Evolutionary conservation across 495 filamentous ascomycete species (phyloP), one percentile per base, ranked within the genome.

Genomic region (Collariella sp.): DNA sequence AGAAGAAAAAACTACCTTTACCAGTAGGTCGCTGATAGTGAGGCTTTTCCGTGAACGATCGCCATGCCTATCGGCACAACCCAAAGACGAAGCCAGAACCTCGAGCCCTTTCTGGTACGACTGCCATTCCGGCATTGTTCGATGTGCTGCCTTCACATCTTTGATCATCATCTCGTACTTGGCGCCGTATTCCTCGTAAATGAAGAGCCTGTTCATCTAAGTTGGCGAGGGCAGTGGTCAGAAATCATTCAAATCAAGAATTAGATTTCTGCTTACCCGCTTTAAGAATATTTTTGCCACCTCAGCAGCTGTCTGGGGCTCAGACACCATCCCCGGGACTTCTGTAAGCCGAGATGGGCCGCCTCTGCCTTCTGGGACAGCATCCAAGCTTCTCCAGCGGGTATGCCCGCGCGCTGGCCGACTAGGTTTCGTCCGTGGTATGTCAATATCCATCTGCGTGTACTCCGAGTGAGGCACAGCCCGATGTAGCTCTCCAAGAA

Each of bases 31-130:
- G 56, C 82, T 82, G 58, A 95, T 77, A 1, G 83, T 85, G 56
- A 96, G 70, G 3, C 86, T 83, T 59, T 86, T 93, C 59, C 81
- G 86, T 15, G 79, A 75, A 48, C 82, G 76, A 13, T 81, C 77
- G 36, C 75, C 71, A 38, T 80, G 76, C 57, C 76, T 81, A 52
- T 90, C 84, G 9, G 80, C 78, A 0, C 91, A 86, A 16, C 81
- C 77, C 9, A 94, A 69, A 4, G 88, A 85, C 43, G 84, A 84
- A 7, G 87, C 85, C 43, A 97, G 68, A 16, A 87, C 83, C 70
- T 98, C 93, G 11, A 96, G 83, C 3, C 91, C 94, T 65, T 83
- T 85, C 57, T 96, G 90, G 61, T 87, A 91, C 5, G 78, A 76
- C 44, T 80, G 73, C 88, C 89, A 95, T n/a, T 84, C 77, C 22